Percentiles rank a stretch among this genome's conserved stretches.
Conservation (phyloP, 441 rosid species). For the Isatis lusitanica region DNA sequence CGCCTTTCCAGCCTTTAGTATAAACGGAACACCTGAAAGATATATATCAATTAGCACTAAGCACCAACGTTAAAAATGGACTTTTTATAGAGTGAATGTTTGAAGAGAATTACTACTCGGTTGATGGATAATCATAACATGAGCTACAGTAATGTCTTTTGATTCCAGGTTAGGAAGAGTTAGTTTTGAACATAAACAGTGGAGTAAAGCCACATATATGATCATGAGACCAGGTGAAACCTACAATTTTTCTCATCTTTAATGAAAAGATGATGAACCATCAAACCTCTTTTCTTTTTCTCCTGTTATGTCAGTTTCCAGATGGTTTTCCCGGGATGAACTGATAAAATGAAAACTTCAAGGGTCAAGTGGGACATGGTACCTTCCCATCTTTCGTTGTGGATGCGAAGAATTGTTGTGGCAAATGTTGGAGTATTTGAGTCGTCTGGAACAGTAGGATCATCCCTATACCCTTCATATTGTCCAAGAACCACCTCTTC, state of each 20-base stretch:
- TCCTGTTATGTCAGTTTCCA: no score
- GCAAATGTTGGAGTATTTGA: constrained; percentile 98
- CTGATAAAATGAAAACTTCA: constrained; percentile 3
- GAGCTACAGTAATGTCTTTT: not conserved
- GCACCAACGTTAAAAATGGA: not conserved
- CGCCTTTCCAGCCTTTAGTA: constrained; percentile 97
- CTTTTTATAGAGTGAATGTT: not conserved
- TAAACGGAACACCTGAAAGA: constrained; percentile 88
- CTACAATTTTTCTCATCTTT: constrained; percentile 36
- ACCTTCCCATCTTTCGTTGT: constrained; percentile 99
- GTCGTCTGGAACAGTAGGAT: constrained; percentile 86
- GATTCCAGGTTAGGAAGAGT: not conserved
- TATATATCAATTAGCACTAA: constrained; percentile 20
- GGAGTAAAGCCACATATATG: not conserved
- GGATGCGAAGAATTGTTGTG: constrained; percentile 71
- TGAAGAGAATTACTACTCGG: not conserved
- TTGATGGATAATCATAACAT: not conserved
- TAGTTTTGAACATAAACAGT: not conserved
- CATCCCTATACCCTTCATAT: constrained; percentile 86
- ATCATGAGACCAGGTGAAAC: not conserved
- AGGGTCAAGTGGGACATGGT: constrained; percentile 7
- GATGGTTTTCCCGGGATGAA: constrained; percentile 18
- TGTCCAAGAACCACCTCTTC: constrained; percentile 98
- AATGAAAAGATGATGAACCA: not conserved
- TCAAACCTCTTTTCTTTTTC: no score